Conservation (phyloP, 495 filamentous ascomycete genomes). For the Penicillium salamii region DNA sequence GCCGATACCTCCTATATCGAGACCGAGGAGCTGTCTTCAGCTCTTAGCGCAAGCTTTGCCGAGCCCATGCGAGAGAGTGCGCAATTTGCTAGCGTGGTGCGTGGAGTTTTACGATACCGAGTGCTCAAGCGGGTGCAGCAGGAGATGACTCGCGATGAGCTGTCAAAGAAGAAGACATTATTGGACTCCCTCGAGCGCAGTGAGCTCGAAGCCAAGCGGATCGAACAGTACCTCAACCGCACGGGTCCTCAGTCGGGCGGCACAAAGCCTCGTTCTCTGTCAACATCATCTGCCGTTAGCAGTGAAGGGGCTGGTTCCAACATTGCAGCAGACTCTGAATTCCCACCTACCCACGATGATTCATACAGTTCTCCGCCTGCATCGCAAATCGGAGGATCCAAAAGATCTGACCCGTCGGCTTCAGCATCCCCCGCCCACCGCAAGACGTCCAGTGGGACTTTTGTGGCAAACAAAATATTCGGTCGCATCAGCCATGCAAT, state of each 20-base stretch:
- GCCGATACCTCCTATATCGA: constrained; percentile 95
- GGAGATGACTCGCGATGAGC: constrained; percentile 92
- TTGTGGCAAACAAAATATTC: constrained; percentile 90
- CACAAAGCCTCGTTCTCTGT: constrained; percentile 62
- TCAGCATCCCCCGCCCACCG: constrained; percentile 50
- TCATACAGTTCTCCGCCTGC: constrained; percentile 55
- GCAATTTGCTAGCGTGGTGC: constrained; percentile 93
- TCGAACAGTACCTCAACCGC: constrained; percentile 84
- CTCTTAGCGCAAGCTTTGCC: constrained; percentile 83
- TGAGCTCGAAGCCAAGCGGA: constrained; percentile 85
- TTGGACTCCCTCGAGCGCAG: constrained; percentile 84
- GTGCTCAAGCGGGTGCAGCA: constrained; percentile 92
- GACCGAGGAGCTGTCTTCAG: constrained; percentile 82
- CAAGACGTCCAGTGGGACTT: constrained; percentile 73
- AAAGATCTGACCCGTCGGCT: constrained; percentile 29
- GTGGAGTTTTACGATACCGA: constrained; percentile 80
- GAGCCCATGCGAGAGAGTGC: constrained; percentile 97
- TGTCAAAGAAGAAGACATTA: constrained; percentile 73
- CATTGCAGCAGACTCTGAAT: constrained; percentile 87
- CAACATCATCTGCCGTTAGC: constrained; percentile 49
- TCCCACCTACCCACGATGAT: constrained; percentile 84
- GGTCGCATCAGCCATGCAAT: constrained; percentile 91
- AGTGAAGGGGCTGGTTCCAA: constrained; percentile 47
- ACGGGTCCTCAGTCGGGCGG: constrained; percentile 46
- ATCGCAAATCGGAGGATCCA: constrained; percentile 35